Conservation (phyloP, 2,329 filamentous ascomycete genomes). For the Cytospora piceicola region DNA sequence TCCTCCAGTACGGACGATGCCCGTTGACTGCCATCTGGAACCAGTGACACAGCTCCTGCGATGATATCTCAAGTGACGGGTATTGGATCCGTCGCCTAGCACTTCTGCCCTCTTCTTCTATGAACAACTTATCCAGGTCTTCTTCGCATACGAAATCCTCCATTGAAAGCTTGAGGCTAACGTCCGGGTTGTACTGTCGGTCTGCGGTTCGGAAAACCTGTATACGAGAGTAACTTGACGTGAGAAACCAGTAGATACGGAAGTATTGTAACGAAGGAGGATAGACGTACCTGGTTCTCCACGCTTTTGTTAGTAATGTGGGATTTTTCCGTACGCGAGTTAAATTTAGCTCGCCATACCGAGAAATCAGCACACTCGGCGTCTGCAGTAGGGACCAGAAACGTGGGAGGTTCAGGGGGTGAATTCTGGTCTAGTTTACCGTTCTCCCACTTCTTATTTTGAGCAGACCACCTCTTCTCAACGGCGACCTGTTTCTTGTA, state of each 20-base stretch:
- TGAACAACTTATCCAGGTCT: not conserved
- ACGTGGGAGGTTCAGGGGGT: not conserved
- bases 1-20: not conserved
- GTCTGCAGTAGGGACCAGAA: not conserved
- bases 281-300: not conserved
- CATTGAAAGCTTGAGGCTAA: not conserved
- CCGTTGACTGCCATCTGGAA: not conserved
- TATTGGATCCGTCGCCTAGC: constrained; percentile 1
- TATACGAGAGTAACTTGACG: not conserved
- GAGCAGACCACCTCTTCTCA: not conserved
- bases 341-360: not conserved
- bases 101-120: not conserved
- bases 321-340: not conserved
- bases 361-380: not conserved
- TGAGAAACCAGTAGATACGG: not conserved
- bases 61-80: not conserved
- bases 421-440: not conserved
- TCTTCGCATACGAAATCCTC: not conserved
- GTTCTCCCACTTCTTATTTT: not conserved
- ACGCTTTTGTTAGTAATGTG: not conserved
- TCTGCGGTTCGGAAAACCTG: not conserved
- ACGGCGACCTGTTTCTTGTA: not conserved
- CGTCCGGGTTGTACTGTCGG: not conserved
- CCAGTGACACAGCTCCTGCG: not conserved
- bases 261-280: not conserved